phyloP scores from a whole-genome alignment of 164 flowering plant genomes.

The Umbellularia californica region DNA sequence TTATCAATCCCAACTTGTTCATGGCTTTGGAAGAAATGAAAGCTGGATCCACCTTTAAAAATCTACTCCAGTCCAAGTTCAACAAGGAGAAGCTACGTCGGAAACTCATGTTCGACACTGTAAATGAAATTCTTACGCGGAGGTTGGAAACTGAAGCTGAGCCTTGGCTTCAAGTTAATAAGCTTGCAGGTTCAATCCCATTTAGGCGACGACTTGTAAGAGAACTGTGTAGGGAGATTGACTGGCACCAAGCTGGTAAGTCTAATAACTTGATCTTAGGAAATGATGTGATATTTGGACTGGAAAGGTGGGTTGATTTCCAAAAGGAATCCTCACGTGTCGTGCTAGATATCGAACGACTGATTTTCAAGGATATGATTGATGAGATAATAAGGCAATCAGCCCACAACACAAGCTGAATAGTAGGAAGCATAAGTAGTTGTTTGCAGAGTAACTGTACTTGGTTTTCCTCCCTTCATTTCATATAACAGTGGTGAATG shows the following conservation, averaged over 20 bases:
- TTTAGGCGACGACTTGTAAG: conserved; percentile 44
- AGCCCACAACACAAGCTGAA: background rate
- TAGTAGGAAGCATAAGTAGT: background rate
- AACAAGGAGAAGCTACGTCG: conserved; percentile 40
- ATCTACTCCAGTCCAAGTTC: conserved; percentile 11
- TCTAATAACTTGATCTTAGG: background rate
- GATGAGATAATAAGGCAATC: background rate
- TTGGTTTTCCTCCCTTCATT: background rate
- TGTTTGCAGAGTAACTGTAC: background rate
- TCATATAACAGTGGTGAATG: background rate
- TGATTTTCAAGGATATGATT: background rate
- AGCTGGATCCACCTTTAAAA: conserved; percentile 12
- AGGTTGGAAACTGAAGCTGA: conserved; percentile 27
- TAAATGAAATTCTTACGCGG: conserved; percentile 53
- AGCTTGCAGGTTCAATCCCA: conserved; percentile 24
- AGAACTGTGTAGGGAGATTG: conserved; percentile 61
- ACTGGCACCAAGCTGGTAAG: conserved; percentile 34
- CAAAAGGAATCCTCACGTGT: background rate
- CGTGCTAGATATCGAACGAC: background rate
- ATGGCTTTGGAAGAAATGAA: conserved; percentile 57
- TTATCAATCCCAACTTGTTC: conserved; percentile 67
- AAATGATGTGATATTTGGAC: background rate
- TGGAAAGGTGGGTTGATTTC: background rate
- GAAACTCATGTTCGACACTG: conserved; percentile 67
- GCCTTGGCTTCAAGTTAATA: conserved; percentile 30